Conservation (phyloP, 345 rosid genomes). For the Eucalyptus tenuipes region DNA sequence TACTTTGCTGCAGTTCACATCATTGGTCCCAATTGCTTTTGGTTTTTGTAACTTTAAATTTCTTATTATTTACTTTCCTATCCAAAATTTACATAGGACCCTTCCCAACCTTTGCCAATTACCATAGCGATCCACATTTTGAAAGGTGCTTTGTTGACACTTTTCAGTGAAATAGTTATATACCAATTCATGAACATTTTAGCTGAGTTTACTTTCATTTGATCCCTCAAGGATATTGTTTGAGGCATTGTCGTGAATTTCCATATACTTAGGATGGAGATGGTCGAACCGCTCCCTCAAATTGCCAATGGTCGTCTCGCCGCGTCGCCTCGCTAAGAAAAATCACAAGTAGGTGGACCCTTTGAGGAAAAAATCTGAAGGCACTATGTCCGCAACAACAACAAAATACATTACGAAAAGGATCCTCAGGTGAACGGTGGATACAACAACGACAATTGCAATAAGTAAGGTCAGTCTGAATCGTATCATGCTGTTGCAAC, state of each 20-base stretch:
- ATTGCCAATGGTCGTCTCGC: neutral
- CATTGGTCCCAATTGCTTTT: neutral
- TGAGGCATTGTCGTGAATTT: neutral
- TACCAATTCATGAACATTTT: neutral
- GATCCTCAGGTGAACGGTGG: neutral
- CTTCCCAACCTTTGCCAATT: neutral
- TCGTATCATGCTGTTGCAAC: neutral
- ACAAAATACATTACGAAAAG: no score
- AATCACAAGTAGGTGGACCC: neutral
- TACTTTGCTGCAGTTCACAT: neutral
- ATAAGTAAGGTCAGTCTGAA: neutral
- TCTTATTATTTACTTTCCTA: no score
- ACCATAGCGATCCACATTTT: neutral
- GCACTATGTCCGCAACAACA: neutral
- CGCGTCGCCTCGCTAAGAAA: neutral
- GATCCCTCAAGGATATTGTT: neutral
- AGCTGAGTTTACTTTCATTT: neutral
- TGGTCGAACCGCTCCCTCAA: neutral
- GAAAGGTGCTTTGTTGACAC: neutral
- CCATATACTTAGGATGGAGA: neutral
- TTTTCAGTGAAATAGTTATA: neutral
- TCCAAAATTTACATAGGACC: neutral
- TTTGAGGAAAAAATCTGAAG: neutral
- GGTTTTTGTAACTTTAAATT: neutral
- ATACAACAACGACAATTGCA: neutral